A percentile compares a stretch with the other conserved stretches of the same genome.
Evolutionary conservation across 2,329 filamentous ascomycete species (phyloP).

Genomic region (Venturia pyrina): DNA sequence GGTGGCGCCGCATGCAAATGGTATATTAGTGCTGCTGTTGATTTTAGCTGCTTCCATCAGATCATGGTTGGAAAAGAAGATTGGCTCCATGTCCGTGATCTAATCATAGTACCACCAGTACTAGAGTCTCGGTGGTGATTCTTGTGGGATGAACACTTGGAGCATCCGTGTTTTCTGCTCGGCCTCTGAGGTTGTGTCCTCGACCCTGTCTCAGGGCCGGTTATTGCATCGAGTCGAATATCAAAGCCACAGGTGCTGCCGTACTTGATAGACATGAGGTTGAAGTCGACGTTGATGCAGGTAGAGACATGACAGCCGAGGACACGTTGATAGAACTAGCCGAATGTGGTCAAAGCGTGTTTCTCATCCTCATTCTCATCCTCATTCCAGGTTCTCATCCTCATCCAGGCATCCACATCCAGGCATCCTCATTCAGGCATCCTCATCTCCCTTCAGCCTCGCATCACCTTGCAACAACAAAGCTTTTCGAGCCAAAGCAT

Average conservation of each 20-base stretch:
- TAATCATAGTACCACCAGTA: neutral
- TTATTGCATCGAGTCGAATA: neutral
- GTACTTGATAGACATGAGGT: neutral
- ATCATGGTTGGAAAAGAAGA: neutral
- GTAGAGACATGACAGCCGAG: neutral
- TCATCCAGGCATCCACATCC: too few relatives aligned
- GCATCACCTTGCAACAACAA: conserved; percentile 1
- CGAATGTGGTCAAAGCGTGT: neutral
- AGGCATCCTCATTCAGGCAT: too few relatives aligned
- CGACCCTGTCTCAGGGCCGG: neutral
- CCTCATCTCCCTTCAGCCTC: neutral
- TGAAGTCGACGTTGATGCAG: neutral
- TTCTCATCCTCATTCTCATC: too few relatives aligned
- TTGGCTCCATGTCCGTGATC: neutral
- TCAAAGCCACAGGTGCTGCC: neutral
- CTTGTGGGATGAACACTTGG: neutral
- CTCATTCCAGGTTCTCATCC: neutral
- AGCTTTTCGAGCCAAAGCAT: neutral
- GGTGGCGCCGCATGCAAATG: neutral
- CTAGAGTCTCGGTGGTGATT: neutral
- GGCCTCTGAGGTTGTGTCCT: neutral
- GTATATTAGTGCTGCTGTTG: neutral
- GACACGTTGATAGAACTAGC: neutral
- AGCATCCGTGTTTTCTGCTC: neutral
- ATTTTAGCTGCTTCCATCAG: neutral